Base-by-base conservation (phyloP, 768 basidiomycete species). In the Xerocomellus intermedius region DNA sequence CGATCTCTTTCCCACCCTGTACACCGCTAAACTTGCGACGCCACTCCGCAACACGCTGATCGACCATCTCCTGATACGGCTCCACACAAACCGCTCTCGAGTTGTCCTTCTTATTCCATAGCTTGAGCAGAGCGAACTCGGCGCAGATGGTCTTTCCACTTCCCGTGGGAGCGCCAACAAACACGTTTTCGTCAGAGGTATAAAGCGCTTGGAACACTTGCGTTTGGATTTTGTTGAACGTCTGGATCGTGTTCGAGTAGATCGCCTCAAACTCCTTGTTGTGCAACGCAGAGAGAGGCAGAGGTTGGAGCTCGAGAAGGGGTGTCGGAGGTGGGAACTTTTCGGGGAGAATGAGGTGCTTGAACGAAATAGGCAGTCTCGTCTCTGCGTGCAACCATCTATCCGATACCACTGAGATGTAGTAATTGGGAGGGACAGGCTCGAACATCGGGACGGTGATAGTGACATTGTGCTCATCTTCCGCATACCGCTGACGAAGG, bases 161-260 rank as follows among this genome's bases (percentile, higher is more conserved):
- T 22, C 97, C 96, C 0, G 97, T 94, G 0, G 97, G 96, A 0
- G 96, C 97, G 19, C 94, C 95, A 53, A 99, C 86, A 67, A 98
- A 95, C 39, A 96, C 88, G 63, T 96, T 98, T 66, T 98, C 97
- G 64, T 98, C 95, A 0, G 93, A 87, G 0, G 91, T 94, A 70
- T 98, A 99, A 0, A 99, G 79, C 0, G 96, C 95, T 64, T 98
- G 94, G 87, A 99, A 98, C 42, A 97, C 95, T 72, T 98, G 97
- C 0, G 94, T 98, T 69, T 98, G 97, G 57, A 98, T 98, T 73
- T 98, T 99, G 82, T 98, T 98, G 80, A 98, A 98, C 1, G 84
- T 85, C 57, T 84, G 79, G 59, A 98, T 86, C 0, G 83, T 83
- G 17, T 80, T 82, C 1, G 85, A 82, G 70, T 98, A 99, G 41